Base-by-base conservation (phyloP, 805 yeast species). In the Pichia thaimueangensis region DNA sequence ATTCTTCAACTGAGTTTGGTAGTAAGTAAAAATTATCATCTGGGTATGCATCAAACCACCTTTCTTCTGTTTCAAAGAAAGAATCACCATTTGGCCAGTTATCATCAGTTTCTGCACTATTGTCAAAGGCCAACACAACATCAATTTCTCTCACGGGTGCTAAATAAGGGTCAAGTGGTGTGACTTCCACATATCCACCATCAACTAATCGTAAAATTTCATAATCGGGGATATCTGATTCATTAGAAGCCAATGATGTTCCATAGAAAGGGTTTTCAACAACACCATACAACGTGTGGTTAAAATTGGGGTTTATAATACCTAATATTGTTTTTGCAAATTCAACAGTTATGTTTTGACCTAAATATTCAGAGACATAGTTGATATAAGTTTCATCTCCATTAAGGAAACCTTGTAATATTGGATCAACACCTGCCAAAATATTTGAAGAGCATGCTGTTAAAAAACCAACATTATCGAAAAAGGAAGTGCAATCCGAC, bases 391-490 rank as follows among this genome's bases (percentile, higher is more conserved):
- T 42, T 25, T 30, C 9, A 38, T 50, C 42, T 32, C 47, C 49
- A 12, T 37, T 38, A 7, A 44, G 28, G 27, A 52, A 41, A n/a
- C 44, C 51, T 3, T 40, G 22, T 13, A 56, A 39, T 10, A 27
- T 33, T 6, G 29, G 29, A 29, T 43, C 42, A 33, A 45, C 52
- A 11, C 34, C 45, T 9, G 57, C 51, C 66, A 86, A 81, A 35
- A 85, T 62, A 4, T 87, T 71, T 4, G 93, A 79, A 3, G 95
- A 84, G 6, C 93, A 74, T 19, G 89, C 95, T 60, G 83, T 64
- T 21, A 85, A 57, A 53, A 78, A 87, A 4, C 93, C 91, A 15
- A 81, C 81, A 50, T 83, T 85, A 58, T 87, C 95, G 48, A 70
- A 82, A 1, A 86, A 86, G 8, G 57, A 69, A 36, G 74, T 64